A percentile compares a stretch with the other conserved stretches of the same genome.
Evolutionary conservation across 805 yeast species (phyloP).

Genomic region (Myxozyma vanderwaltii): DNA sequence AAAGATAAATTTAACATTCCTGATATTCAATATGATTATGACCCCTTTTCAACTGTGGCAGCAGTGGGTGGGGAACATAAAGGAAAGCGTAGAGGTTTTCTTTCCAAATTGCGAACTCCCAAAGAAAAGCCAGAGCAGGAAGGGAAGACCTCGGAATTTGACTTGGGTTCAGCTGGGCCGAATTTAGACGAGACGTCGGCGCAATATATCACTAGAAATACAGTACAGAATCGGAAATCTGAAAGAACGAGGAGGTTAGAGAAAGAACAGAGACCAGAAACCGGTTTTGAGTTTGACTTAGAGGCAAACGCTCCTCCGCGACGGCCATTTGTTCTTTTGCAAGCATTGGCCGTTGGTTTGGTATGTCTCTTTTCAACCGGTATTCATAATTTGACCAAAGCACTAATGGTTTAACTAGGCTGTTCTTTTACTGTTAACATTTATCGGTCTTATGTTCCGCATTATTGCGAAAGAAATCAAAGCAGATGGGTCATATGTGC

Average conservation of each 20-base stretch:
- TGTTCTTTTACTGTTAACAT: slow-evolving; percentile 11
- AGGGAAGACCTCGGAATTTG: too few species aligned
- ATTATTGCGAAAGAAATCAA: slow-evolving; percentile 22
- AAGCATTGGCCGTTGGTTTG: slow-evolving; percentile 15
- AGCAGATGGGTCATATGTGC: slow-evolving; percentile 17
- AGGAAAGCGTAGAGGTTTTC: too few species aligned
- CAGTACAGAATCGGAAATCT: too few species aligned
- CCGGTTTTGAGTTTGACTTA: neutral
- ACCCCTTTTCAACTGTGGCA: neutral
- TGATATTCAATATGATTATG: neutral
- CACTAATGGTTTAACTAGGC: slow-evolving; percentile 9
- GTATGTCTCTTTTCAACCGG: slow-evolving; percentile 2
- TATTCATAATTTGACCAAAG: neutral
- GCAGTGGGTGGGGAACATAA: too few species aligned
- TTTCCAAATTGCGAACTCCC: too few species aligned
- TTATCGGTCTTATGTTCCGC: slow-evolving; percentile 24
- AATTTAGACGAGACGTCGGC: too few species aligned
- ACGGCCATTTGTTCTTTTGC: neutral
- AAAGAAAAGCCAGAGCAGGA: too few species aligned
- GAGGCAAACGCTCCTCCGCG: neutral
- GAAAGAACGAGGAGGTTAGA: too few species aligned
- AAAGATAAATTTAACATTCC: slow-evolving; percentile 8
- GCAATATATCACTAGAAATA: too few species aligned
- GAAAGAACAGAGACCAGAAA: too few species aligned
- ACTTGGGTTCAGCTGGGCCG: too few species aligned